phyloP scores from a whole-genome alignment of 2,329 filamentous ascomycete genomes.

The Curvularia lunata region DNA sequence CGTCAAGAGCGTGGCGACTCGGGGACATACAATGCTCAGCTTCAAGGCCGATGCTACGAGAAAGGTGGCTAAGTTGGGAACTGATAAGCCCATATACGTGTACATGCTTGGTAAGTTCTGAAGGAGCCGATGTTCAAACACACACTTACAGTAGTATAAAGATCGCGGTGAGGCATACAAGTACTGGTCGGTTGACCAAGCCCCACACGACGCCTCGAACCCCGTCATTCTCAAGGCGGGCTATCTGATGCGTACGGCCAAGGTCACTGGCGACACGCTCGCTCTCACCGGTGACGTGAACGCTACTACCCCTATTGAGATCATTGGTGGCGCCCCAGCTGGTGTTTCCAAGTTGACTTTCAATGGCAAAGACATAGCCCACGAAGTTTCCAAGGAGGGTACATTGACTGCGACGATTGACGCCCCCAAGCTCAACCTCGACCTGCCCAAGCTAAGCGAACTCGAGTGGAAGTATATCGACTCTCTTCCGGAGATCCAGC shows the following conservation, averaged over 20 bases:
- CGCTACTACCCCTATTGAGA: constrained; percentile 68
- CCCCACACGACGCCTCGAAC: constrained; percentile 36
- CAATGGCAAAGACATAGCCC: constrained; percentile 59
- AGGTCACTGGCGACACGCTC: constrained; percentile 62
- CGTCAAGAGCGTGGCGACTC: constrained; percentile 47
- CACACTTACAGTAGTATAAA: constrained; percentile 28
- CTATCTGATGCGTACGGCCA: constrained; percentile 68
- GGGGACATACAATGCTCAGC: constrained; percentile 57
- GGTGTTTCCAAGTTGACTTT: constrained; percentile 64
- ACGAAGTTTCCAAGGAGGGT: constrained; percentile 52
- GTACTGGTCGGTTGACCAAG: constrained; percentile 68
- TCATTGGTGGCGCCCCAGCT: constrained; percentile 67
- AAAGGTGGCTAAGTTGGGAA: constrained; percentile 58
- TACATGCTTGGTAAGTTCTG: constrained; percentile 60
- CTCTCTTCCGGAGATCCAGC: constrained; percentile 71
- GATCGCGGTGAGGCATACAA: constrained; percentile 72
- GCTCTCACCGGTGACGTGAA: constrained; percentile 75
- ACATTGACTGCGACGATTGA: constrained; percentile 60
- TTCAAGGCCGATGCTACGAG: constrained; percentile 64
- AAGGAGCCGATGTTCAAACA: constrained; percentile 11
- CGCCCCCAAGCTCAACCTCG: constrained; percentile 59
- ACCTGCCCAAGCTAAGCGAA: constrained; percentile 63
- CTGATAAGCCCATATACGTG: constrained; percentile 56
- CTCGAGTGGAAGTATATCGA: constrained; percentile 74
- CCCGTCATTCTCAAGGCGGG: constrained; percentile 67